These are phyloP conservation scores for Trametes sanguinea DNA, from an alignment of 768 basidiomycete species.

Conservation along the genomic window DNA sequence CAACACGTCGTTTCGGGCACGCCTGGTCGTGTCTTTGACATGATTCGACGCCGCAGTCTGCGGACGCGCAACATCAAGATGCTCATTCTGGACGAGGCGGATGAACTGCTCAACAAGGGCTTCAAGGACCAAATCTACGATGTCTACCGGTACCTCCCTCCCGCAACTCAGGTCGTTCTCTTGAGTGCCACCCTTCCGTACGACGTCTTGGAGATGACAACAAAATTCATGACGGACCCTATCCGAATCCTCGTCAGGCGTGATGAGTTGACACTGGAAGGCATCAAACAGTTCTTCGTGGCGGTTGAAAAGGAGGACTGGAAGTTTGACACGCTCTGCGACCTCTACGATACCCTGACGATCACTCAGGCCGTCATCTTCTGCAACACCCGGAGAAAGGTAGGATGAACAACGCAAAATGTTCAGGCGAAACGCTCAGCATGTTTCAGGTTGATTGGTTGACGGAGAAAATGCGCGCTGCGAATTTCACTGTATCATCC, in stretches of 20 bases:
- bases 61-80: constrained; percentile 98
- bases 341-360: constrained; percentile 96
- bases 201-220: constrained; percentile 98
- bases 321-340: constrained; percentile 98
- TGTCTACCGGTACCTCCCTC: constrained; percentile 95
- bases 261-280: constrained; percentile 97
- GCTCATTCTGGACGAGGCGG: constrained; percentile 92
- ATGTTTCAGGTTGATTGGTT: constrained; percentile 87
- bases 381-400: constrained; percentile 98
- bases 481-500: constrained; percentile 97
- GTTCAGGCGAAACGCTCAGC: background rate
- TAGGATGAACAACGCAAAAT: constrained; percentile 32
- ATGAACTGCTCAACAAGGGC: constrained; percentile 95
- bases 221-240: constrained; percentile 99
- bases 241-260: constrained; percentile 98
- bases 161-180: constrained; percentile 95
- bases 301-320: constrained; percentile 99
- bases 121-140: constrained; percentile 99
- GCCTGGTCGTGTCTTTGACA: constrained; percentile 97
- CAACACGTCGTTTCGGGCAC: constrained; percentile 98
- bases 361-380: constrained; percentile 99
- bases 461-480: constrained; percentile 97
- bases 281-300: constrained; percentile 96
- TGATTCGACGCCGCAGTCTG: constrained; percentile 93
- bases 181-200: constrained; percentile 95